Evolutionary conservation across 306 rosid genomes (phyloP), one percentile per base, ranked within the genome.

Genomic region (Gynostemma pentaphyllum): DNA sequence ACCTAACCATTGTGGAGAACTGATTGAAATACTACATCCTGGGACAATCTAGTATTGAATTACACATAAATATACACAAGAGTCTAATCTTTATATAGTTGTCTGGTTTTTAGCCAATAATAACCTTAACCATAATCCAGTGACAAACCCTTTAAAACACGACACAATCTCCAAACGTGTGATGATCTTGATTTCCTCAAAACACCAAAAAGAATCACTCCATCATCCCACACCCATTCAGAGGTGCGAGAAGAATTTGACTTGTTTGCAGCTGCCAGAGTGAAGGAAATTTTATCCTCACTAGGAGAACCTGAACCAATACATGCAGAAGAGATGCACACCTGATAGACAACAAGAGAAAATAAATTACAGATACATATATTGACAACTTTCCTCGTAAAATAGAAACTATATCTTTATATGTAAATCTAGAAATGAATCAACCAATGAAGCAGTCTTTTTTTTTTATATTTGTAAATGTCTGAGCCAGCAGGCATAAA

Each of bases 61-160:
- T 30, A 24, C 45, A 44, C 72, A 32, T 30, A 68, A 75, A 72
- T 48, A 71, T 62, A 71, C 62, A 40, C 63, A 62, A 74, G 56
- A 46, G 45, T 45, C 40, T 51, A 61, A 70, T 42, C 68, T 44
- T 70, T 55, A 47, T 80, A 71, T 72, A 74, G 83, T 79, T 81
- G 84, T 53, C 41, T 68, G 56, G 12, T 50, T 57, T 40, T 72
- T 45, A 77, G 64, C 64, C 68, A 62, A 26, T 15, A 62, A 45
- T 44, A 72, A 45, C 75, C 80, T 92, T 92, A 92, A 90, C 99
- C 99, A 76, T 92, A 92, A 86, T 92, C 99, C 68, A 92, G 78
- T 1, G 87, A 82, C 72, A 86, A 79, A 30, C 99, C 99, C 74
- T 68, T 95, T 18, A 92, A 82, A 68, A 88, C 85, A 55, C 99